phyloP scores from a whole-genome alignment of 176 grass and related monocot genomes.

The Tillandsia fasciculata region DNA sequence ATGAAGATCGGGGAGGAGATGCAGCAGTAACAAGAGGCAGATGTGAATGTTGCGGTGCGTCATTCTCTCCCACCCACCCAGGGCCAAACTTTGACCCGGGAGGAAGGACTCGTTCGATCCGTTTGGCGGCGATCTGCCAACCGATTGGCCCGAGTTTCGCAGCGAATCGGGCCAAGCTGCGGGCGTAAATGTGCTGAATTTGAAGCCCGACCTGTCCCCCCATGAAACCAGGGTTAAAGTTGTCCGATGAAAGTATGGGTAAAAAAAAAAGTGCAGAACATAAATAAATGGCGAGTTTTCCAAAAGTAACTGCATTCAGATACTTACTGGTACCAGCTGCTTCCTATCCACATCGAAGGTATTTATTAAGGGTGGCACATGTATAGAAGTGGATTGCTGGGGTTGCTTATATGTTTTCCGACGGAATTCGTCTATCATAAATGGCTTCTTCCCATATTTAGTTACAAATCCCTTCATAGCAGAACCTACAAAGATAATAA shows the following conservation, averaged over 20 bases:
- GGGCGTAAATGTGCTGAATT: conserved; percentile 45
- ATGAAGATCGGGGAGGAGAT: conserved; percentile 17
- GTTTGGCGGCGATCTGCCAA: conserved; percentile 61
- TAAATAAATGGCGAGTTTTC: background rate
- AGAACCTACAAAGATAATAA: conserved; percentile 27
- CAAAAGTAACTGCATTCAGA: background rate
- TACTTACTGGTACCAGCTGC: conserved; percentile 67
- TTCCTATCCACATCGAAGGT: conserved; percentile 52
- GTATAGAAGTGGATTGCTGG: conserved; percentile 35
- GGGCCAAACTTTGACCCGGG: conserved; percentile 56
- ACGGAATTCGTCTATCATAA: conserved; percentile 57
- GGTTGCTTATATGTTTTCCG: conserved; percentile 62
- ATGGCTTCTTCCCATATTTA: conserved; percentile 49
- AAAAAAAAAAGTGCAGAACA: background rate
- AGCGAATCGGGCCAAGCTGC: conserved; percentile 77
- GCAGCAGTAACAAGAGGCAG: conserved; percentile 21
- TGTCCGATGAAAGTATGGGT: conserved; percentile 7
- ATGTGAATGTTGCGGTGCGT: conserved; percentile 31
- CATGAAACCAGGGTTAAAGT: background rate
- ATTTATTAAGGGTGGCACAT: conserved; percentile 40
- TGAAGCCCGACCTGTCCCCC: conserved; percentile 57
- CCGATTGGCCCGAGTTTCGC: conserved; percentile 47
- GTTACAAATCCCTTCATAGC: conserved; percentile 28
- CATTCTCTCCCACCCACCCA: conserved; percentile 67
- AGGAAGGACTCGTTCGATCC: conserved; percentile 50